phyloP scores from a whole-genome alignment of 2,329 filamentous ascomycete genomes.

The Chalaropsis thielavioides region DNA sequence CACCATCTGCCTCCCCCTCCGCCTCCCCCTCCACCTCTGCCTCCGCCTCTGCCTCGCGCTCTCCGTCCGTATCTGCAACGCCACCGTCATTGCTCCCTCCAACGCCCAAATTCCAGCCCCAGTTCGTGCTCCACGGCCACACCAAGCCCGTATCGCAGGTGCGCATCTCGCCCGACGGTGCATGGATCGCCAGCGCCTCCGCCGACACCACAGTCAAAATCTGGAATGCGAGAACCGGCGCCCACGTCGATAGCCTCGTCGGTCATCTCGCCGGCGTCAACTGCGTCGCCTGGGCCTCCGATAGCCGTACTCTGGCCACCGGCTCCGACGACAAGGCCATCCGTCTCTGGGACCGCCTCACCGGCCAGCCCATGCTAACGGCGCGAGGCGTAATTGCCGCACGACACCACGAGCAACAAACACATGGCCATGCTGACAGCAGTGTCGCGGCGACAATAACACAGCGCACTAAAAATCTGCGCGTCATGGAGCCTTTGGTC shows the following conservation, averaged over 20 bases:
- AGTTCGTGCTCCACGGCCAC: constrained; percentile 63
- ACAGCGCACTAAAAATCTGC: constrained; percentile 21
- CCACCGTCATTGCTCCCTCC: constrained; percentile 40
- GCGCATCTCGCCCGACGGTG: constrained; percentile 79
- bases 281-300: constrained; percentile 85
- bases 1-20: constrained; percentile 25
- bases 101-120: constrained; percentile 54
- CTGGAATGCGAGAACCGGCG: constrained; percentile 68
- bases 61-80: constrained; percentile 23
- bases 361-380: constrained; percentile 39
- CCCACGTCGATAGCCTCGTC: constrained; percentile 73
- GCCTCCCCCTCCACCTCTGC: no score
- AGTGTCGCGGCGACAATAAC: constrained; percentile 13
- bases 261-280: constrained; percentile 89
- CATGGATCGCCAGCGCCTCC: constrained; percentile 78
- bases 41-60: constrained; percentile 24
- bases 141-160: constrained; percentile 66
- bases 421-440: constrained; percentile 20
- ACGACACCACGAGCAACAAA: constrained; percentile 19
- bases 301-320: constrained; percentile 73
- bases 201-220: constrained; percentile 85
- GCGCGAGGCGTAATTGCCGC: constrained; percentile 25
- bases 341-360: constrained; percentile 70
- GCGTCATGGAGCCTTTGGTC: constrained; percentile 42
- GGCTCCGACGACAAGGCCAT: constrained; percentile 96